phyloP scores from a whole-genome alignment of 805 yeast genomes.

The Spencermartinsiella europaea region DNA sequence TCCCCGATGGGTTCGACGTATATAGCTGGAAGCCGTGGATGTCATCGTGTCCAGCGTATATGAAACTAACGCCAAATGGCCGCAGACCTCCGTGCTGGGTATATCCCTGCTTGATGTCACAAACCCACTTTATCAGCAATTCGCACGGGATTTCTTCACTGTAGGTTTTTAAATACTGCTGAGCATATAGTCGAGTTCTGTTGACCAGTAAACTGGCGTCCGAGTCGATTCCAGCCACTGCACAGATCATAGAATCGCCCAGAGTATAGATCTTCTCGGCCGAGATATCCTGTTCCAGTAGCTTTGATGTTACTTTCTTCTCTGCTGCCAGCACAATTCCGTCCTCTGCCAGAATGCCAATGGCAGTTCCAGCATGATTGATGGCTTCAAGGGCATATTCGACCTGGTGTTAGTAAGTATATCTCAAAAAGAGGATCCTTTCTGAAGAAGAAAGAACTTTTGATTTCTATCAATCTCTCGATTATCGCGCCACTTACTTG shows the following conservation, averaged over 20 bases:
- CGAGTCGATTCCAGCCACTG: constrained; percentile 97
- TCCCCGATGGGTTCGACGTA: constrained; percentile 96
- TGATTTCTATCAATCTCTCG: background rate
- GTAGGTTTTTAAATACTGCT: constrained; percentile 76
- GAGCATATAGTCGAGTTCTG: constrained; percentile 81
- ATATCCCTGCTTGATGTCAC: constrained; percentile 95
- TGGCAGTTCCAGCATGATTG: constrained; percentile 77
- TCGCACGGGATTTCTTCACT: constrained; percentile 95
- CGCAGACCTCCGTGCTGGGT: constrained; percentile 98
- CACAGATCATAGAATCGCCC: constrained; percentile 79
- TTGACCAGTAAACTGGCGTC: constrained; percentile 91
- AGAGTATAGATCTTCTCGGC: constrained; percentile 88
- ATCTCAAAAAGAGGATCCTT: too few relatives aligned
- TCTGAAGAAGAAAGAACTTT: too few relatives aligned
- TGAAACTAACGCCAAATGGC: constrained; percentile 95
- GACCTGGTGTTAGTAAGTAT: constrained; percentile 39
- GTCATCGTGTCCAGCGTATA: constrained; percentile 94
- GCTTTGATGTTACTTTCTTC: constrained; percentile 86
- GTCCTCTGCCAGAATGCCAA: constrained; percentile 68
- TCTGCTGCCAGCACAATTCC: constrained; percentile 97
- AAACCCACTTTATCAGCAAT: constrained; percentile 75
- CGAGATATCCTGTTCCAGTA: constrained; percentile 87
- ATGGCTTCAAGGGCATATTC: constrained; percentile 95
- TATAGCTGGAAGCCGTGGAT: constrained; percentile 84
- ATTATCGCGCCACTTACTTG: constrained; percentile 47